These are phyloP conservation scores for Lasiodiplodia citricola DNA, from an alignment of 2,329 filamentous ascomycete species.

Conservation along the genomic window DNA sequence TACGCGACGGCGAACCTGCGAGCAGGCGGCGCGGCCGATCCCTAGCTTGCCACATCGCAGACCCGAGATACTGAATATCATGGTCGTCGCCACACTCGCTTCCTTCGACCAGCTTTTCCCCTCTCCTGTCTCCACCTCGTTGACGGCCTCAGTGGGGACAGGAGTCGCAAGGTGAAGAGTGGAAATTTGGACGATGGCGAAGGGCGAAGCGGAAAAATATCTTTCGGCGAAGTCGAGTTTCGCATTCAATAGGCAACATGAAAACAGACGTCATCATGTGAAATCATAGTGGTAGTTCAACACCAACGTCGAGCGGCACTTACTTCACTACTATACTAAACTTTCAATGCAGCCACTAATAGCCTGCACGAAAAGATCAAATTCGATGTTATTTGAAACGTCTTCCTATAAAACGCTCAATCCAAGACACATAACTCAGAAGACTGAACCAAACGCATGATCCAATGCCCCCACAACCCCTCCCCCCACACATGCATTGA, in stretches of 20 bases:
- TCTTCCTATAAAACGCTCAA: not conserved
- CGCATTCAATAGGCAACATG: not conserved
- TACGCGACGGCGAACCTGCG: not conserved
- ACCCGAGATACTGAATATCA: not conserved
- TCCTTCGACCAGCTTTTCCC: not conserved
- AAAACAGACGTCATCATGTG: not conserved
- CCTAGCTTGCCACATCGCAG: not conserved
- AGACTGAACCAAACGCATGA: not conserved
- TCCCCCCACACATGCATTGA: not conserved
- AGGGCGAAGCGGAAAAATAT: not conserved
- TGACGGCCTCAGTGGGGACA: not conserved
- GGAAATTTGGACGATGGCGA: not conserved
- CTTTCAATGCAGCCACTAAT: not conserved
- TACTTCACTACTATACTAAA: not conserved
- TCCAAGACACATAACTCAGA: not conserved
- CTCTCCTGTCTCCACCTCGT: not conserved
- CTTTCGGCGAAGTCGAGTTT: not conserved
- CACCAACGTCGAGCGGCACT: not conserved
- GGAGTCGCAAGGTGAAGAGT: not conserved
- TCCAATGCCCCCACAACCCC: not conserved
- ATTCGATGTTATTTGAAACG: not conserved
- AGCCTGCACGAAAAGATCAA: not conserved
- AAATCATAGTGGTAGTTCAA: not conserved
- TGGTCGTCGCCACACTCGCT: not conserved
- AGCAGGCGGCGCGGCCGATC: slow-evolving; percentile 3